Evolutionary conservation across 164 flowering plant genomes (phyloP), one percentile per base, ranked within the genome.

Genomic region (Vitis cinerea): DNA sequence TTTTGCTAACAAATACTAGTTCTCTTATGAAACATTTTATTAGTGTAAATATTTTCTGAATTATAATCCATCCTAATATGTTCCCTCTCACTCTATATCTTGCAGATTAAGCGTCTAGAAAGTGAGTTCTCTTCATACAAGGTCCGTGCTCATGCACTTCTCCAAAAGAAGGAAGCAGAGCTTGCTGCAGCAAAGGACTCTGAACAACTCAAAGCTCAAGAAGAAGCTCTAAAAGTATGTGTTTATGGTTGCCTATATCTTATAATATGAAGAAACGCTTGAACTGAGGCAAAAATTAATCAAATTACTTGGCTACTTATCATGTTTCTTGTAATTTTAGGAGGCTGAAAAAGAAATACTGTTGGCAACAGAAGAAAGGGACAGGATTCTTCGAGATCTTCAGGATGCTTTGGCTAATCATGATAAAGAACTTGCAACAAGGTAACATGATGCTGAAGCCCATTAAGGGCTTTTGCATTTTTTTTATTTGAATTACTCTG

Each of bases 151-250:
- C 95, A 96, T 82, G 89, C 97, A 66, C 95, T 96, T 83, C 94
- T 96, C 63, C 98, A 92, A 75, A 93, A 86, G 75, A 96, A 96
- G 79, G 98, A 96, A 72, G 86, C 93, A 37, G 99, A 96, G 65
- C 79, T 96, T 67, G 83, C 89, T 70, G 93, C 92, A 63, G 93
- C 94, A 17, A 87, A 72, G 77, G 97, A 95, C 76, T 82, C 91
- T 72, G 91, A 93, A 69, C 87, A 86, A 72, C 77, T 87, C 58
- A 87, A 80, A 82, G 90, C 90, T 63, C 87, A 85, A 63, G 99
- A 93, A 79, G 97, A 92, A 81, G 94, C 97, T 10, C 68, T 96
- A 48, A 89, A 88, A 78, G 99, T 93, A 82, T 27, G 61, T 76
- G 14, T 58, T 61, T 56, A 3, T 73, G 29, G 47, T 62, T 71